Conservation (phyloP, 305 asterid genomes). For the Fraxinus nigra region DNA sequence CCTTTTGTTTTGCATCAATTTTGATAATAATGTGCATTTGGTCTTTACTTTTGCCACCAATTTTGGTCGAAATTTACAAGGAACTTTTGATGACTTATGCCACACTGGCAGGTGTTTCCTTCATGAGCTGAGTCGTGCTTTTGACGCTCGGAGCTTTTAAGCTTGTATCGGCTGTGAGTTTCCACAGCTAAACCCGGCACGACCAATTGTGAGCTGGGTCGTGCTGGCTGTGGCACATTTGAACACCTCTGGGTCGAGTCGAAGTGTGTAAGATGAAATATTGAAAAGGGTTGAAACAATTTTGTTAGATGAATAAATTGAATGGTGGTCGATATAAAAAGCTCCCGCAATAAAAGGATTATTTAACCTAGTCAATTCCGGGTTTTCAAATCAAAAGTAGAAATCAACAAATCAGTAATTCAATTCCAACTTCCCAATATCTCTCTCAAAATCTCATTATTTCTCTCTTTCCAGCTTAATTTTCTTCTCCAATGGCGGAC, state of each 20-base stretch:
- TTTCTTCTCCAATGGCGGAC: slow-evolving; percentile 18
- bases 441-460: neutral
- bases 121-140: neutral
- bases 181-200: neutral
- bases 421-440: neutral
- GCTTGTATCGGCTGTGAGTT: neutral
- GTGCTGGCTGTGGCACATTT: too few relatives aligned
- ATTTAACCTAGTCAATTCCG: neutral
- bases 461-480: neutral
- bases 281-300: neutral
- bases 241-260: neutral
- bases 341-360: neutral
- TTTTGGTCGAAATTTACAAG: neutral
- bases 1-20: neutral
- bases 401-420: neutral
- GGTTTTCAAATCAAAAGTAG: neutral
- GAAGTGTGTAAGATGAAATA: neutral
- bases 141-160: neutral
- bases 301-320: neutral
- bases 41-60: neutral
- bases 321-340: neutral
- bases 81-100: neutral
- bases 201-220: neutral
- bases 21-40: neutral
- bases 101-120: too few relatives aligned